A percentile compares a stretch with the other conserved stretches of the same genome.
Conservation (phyloP, 345 rosid species). For the Populus alba region DNA sequence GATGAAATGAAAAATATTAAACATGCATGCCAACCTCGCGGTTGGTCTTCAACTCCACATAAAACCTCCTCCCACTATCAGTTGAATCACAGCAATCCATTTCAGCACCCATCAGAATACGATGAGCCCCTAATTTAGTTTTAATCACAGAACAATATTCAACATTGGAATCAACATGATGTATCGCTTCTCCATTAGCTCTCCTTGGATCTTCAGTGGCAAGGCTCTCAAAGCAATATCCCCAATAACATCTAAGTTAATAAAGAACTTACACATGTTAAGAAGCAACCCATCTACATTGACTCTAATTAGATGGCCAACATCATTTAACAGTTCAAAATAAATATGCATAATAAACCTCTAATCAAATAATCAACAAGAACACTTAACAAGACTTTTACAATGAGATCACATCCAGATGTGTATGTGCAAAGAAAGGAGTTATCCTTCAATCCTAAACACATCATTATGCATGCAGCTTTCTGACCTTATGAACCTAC, state of each 20-base stretch:
- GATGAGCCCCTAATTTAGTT: slow-evolving; percentile 96
- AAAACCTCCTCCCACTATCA: slow-evolving; percentile 82
- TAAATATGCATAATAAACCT: not conserved
- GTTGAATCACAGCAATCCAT: slow-evolving; percentile 94
- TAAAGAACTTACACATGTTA: not conserved
- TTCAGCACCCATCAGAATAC: slow-evolving; percentile 95
- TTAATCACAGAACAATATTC: slow-evolving; percentile 81
- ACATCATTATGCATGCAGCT: not conserved
- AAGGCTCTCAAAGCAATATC: slow-evolving; percentile 90
- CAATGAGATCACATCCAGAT: not conserved
- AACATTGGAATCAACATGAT: slow-evolving; percentile 80
- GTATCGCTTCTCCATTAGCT: slow-evolving; percentile 74
- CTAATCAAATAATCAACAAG: not conserved
- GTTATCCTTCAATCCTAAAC: not conserved
- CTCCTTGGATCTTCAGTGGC: slow-evolving; percentile 91
- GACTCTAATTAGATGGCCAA: not conserved
- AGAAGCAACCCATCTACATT: not conserved
- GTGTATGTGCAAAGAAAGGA: not conserved
- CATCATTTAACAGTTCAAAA: not conserved
- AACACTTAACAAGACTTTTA: no score
- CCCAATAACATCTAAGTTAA: slow-evolving; percentile 85
- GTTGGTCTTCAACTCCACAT: slow-evolving; percentile 88
- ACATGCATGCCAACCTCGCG: slow-evolving; percentile 62
- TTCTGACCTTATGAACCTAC: not conserved
- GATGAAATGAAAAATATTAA: not conserved